Evolutionary conservation across 2,329 filamentous ascomycete species (phyloP).

Genomic region (Alternaria triticimaculans): DNA sequence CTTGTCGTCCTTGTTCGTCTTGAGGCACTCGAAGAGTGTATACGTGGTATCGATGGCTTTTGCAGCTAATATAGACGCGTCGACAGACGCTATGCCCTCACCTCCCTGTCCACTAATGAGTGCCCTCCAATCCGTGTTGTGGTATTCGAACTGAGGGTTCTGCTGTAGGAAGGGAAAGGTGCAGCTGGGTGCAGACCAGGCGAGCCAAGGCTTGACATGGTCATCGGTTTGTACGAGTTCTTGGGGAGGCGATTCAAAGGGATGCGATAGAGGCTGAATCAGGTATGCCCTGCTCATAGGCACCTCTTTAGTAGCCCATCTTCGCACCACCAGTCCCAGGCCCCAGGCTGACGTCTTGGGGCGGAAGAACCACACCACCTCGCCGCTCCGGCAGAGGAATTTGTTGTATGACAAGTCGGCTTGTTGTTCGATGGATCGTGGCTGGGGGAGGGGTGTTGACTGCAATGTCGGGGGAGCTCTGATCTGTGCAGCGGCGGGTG

Average conservation of each 20-base stretch:
- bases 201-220: slow-evolving; percentile 63
- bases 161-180: slow-evolving; percentile 55
- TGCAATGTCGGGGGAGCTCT: slow-evolving; percentile 30
- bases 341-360: slow-evolving; percentile 58
- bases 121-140: slow-evolving; percentile 60
- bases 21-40: slow-evolving; percentile 59
- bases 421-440: slow-evolving; percentile 56
- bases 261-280: slow-evolving; percentile 59
- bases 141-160: slow-evolving; percentile 52
- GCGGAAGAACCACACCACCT: slow-evolving; percentile 64
- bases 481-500: slow-evolving; percentile 26
- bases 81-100: slow-evolving; percentile 59
- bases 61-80: slow-evolving; percentile 64
- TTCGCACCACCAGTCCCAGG: slow-evolving; percentile 58
- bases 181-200: slow-evolving; percentile 63
- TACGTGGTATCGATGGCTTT: slow-evolving; percentile 63
- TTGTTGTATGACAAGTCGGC: slow-evolving; percentile 56
- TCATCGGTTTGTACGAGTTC: slow-evolving; percentile 54
- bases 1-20: slow-evolving; percentile 42
- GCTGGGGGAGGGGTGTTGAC: slow-evolving; percentile 50
- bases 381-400: slow-evolving; percentile 62
- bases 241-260: slow-evolving; percentile 46
- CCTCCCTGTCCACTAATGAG: slow-evolving; percentile 54
- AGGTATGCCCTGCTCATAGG: slow-evolving; percentile 47
- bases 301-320: slow-evolving; percentile 49